A percentile compares a stretch with the other conserved stretches of the same genome.
phyloP scores from a whole-genome alignment of 2,329 filamentous ascomycete genomes.

The Colletotrichum ledebouriae region DNA sequence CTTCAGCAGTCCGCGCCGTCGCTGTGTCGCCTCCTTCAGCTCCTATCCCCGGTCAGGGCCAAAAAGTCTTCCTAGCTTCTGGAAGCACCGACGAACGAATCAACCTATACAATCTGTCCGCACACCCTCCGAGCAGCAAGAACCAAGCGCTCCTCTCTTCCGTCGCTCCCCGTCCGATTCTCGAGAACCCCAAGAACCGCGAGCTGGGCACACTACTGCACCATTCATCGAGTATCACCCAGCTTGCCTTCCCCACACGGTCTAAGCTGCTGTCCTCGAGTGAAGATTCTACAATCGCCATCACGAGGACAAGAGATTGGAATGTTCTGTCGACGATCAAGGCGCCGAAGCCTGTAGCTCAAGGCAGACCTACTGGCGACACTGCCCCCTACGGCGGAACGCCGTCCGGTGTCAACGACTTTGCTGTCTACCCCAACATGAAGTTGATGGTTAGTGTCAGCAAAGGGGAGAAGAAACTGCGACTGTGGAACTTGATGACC shows the following conservation, averaged over 20 bases:
- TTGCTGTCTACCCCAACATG: conserved; percentile 95
- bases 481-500: conserved; percentile 96
- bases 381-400: conserved; percentile 85
- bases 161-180: conserved; percentile 78
- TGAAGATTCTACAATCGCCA: conserved; percentile 92
- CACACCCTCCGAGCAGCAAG: conserved; percentile 70
- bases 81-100: conserved; percentile 94
- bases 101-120: conserved; percentile 92
- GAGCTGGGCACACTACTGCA: conserved; percentile 90
- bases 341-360: conserved; percentile 84
- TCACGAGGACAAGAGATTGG: conserved; percentile 91
- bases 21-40: conserved; percentile 84
- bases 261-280: conserved; percentile 89
- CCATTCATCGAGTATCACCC: conserved; percentile 85
- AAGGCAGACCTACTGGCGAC: conserved; percentile 88
- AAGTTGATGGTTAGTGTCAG: conserved; percentile 96
- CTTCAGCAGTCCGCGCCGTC: conserved; percentile 89
- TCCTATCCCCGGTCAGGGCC: conserved; percentile 70
- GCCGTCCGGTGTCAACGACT: conserved; percentile 92
- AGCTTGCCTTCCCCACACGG: conserved; percentile 84
- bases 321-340: conserved; percentile 89
- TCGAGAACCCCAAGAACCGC: conserved; percentile 88
- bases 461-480: conserved; percentile 90
- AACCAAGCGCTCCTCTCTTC: conserved; percentile 73
- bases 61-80: conserved; percentile 90